These are phyloP conservation scores for Lagerstroemia speciosa DNA, from an alignment of 345 rosid genomes.

Conservation along the genomic window DNA sequence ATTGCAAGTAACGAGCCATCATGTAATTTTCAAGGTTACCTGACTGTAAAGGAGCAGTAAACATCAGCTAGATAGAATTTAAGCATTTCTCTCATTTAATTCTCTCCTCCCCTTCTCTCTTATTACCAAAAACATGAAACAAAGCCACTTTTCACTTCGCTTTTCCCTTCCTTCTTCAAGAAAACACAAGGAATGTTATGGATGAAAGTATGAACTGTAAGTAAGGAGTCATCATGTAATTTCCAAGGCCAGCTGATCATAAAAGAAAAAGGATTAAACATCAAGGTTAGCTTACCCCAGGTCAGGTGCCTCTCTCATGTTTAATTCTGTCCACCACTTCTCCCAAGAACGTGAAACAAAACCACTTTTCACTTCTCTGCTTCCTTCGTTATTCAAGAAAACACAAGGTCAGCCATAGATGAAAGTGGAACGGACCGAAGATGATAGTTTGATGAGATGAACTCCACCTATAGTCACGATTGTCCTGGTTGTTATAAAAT, in stretches of 20 bases:
- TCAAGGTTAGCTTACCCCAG: too few species aligned
- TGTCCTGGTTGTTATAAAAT: background rate
- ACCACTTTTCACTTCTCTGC: background rate
- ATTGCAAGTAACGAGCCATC: background rate
- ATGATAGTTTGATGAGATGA: background rate
- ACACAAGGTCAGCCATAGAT: background rate
- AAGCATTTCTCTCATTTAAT: slow-evolving; percentile 7
- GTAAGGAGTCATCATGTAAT: background rate
- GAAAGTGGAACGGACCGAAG: background rate
- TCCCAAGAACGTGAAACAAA: too few species aligned
- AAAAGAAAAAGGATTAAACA: too few species aligned
- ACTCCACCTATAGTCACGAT: background rate
- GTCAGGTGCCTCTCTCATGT: too few species aligned
- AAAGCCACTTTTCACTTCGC: background rate
- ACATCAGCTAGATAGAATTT: background rate
- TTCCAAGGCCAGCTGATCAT: too few species aligned
- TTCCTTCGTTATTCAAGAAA: too few species aligned
- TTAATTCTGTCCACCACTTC: background rate
- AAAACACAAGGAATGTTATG: background rate
- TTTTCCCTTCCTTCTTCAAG: background rate
- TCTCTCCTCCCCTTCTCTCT: background rate
- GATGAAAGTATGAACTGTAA: background rate
- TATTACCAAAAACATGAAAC: background rate
- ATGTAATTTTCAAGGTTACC: slow-evolving; percentile 7
- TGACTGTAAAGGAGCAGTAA: background rate